Base-by-base conservation (phyloP, 805 yeast genomes). In the Wickerhamomyces chambardii region DNA sequence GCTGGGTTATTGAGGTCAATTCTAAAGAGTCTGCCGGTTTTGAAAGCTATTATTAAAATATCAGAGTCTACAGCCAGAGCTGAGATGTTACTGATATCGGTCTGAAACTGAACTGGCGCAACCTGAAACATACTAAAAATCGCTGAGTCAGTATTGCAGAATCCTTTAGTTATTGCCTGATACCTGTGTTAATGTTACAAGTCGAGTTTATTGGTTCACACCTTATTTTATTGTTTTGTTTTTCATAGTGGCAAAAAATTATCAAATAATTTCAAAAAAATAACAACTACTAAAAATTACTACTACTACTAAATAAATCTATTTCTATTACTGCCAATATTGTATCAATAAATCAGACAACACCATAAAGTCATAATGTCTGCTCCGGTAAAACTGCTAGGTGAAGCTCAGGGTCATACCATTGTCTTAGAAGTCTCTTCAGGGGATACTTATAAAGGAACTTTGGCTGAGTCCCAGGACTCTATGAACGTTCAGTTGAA, bases 381-480 rank as follows among this genome's bases (percentile, higher is more conserved):
- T 12, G 68, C 80, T 40, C 97, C 97, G 2, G 78, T 87, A 15
- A 81, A 86, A 57, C 78, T 90, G 18, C 66, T 90, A 33, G 83
- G 76, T 52, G 98, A 89, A 59, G 84, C 95, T 8, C 83, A 75
- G 66, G 96, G 97, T 32, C 97, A 90, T 53, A 63, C 77, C 4
- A 78, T 90, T 8, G 75, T 94, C 1, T 55, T 90, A 15, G 98
- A 90, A 55, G 71, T 90, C 35, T 73, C 74, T 18, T 77, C 87
- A 1, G 97, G 97, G 2, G 89, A 83, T 43, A 74, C 83, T 0
- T 90, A 90, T 53, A 68, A 95, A 27, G 98, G 98, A 2, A 86
- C 82, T 53, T 68, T 90, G 31, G 55, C 81, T 4, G 95, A 83
- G 50, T 79, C 48, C 4, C 96, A 90, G 59, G 97, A 90, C 50